phyloP scores from a whole-genome alignment of 139 green algal species.

The Eudorina sp. region DNA sequence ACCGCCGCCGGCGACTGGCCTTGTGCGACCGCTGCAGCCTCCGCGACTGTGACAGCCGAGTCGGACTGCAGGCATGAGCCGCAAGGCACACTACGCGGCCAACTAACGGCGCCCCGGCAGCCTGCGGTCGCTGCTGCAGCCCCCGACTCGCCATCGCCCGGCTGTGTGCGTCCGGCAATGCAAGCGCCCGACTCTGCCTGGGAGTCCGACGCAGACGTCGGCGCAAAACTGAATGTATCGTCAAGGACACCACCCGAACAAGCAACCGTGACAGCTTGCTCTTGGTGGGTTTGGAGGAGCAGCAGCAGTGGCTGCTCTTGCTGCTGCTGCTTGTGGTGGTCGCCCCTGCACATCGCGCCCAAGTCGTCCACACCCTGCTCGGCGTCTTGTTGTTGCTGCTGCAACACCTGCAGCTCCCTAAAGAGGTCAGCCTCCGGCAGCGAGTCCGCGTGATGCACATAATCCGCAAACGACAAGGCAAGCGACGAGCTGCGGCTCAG shows the following conservation, averaged over 20 bases:
- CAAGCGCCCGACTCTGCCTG: not conserved
- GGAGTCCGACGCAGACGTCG: not conserved
- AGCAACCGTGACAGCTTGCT: no score
- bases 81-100: not conserved
- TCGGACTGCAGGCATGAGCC: not conserved
- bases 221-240: not conserved
- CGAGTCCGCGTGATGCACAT: not conserved
- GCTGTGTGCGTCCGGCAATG: not conserved
- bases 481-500: slow-evolving; percentile 18
- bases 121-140: not conserved
- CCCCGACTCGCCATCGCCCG: not conserved
- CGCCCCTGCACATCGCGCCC: not conserved
- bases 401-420: not conserved
- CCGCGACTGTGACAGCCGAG: not conserved
- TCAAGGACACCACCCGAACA: no score
- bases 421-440: not conserved
- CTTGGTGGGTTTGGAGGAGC: not conserved
- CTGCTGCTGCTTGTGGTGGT: not conserved
- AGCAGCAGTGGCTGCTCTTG: not conserved
- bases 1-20: no score
- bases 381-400: not conserved
- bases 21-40: not conserved
- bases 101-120: not conserved
- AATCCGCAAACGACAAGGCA: not conserved
- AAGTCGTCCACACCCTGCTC: not conserved